Base-by-base conservation (phyloP, 768 basidiomycete species). In the Rossbeevera mucosa region DNA sequence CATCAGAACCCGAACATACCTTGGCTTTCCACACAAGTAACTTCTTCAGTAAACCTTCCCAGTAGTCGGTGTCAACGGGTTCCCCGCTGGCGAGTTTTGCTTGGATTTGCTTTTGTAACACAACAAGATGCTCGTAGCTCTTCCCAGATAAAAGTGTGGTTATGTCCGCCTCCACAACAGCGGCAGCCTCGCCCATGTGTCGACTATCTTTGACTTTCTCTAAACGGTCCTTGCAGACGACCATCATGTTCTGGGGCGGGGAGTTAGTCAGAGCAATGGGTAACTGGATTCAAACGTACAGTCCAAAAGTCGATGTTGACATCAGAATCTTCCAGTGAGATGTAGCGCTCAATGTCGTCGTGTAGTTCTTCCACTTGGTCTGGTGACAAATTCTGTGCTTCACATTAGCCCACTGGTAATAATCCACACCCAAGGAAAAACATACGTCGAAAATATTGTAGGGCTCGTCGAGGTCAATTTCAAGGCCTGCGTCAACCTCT, bases 241-340 rank as follows among this genome's bases (percentile, higher is more conserved):
- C 90, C 83, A 94, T 89, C 92, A 99, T 96, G 61, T 96, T 89
- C 91, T 96, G 61, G 9, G 2, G 12, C 41, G 44, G 40, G 9
- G 28, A 22, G 47, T 61, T 16, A 61, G 38, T 36, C n/a, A 21
- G 42, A 18, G 41, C 6, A 14, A 51, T 47, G 14, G 40, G 33
- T 13, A 50, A 47, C 18, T 7, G 28, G 28, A 55, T 38, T 26
- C 16, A 12, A 36, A 65, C 81, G 52, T 68, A 93, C 94, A 55
- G 94, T 94, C 96, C 96, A 99, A 68, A 98, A 99, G 59, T 99
- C 95, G 52, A 96, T 80, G 66, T 94, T 95, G 47, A 83, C 75
- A 9, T 92, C 85, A 6, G 80, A 76, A 56, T 85, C 83, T 67
- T 99, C 96, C 20, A 99, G 77, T 8, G 83, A 79, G 31, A 99